Evolutionary conservation across 768 basidiomycete genomes (phyloP).

Genomic region (Kwoniella dejecticola): DNA sequence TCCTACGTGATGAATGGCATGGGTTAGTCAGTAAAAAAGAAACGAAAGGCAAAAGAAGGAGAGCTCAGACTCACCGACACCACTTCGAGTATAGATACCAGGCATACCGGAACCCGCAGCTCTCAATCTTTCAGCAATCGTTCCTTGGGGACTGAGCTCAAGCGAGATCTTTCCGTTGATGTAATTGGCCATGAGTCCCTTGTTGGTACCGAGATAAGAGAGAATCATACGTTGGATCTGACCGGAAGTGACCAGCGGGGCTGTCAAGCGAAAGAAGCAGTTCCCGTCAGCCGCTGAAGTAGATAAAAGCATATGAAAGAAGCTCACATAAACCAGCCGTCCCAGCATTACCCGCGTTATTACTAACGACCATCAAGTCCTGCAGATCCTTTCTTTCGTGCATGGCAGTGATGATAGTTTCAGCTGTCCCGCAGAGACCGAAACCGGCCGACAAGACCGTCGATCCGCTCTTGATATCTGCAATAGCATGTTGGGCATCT

Average conservation of each 20-base stretch:
- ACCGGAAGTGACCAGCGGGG: slow-evolving; percentile 39
- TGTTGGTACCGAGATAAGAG: slow-evolving; percentile 51
- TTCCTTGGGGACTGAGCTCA: slow-evolving; percentile 52
- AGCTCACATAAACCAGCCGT: slow-evolving; percentile 40
- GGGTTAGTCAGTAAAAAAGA: too few species aligned
- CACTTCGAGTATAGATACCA: slow-evolving; percentile 49
- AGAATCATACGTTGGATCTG: slow-evolving; percentile 45
- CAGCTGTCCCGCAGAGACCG: slow-evolving; percentile 51
- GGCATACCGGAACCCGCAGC: slow-evolving; percentile 51
- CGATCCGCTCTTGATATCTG: slow-evolving; percentile 43
- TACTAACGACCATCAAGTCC: slow-evolving; percentile 49
- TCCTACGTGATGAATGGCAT: slow-evolving; percentile 21
- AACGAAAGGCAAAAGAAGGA: background rate
- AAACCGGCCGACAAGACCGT: slow-evolving; percentile 48
- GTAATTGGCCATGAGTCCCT: slow-evolving; percentile 46
- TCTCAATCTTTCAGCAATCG: slow-evolving; percentile 48
- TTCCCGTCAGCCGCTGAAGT: background rate
- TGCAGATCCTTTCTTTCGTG: slow-evolving; percentile 31
- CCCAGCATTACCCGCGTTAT: slow-evolving; percentile 51
- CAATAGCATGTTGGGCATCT: slow-evolving; percentile 39
- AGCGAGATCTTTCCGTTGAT: slow-evolving; percentile 42
- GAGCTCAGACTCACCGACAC: slow-evolving; percentile 34
- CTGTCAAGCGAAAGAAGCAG: slow-evolving; percentile 13
- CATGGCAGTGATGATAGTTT: slow-evolving; percentile 50
- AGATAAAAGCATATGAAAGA: background rate